Conservation (phyloP, 1,284 basidiomycete species). For the Trichosporon sp. region DNA sequence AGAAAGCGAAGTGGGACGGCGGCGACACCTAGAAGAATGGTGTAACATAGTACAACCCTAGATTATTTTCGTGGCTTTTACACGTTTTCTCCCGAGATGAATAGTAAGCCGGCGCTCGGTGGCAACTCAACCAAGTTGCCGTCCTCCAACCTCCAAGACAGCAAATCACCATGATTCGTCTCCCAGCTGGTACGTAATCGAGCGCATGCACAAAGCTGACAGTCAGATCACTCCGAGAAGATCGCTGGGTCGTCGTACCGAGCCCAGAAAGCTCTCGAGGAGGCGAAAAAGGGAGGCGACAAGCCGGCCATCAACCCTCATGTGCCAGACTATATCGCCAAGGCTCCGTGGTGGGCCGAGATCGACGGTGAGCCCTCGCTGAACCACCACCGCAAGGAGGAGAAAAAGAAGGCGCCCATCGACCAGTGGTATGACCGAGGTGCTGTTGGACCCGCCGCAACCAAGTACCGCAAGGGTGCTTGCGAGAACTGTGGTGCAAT, state of each 20-base stretch:
- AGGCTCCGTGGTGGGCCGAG: constrained; percentile 98
- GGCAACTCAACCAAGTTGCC: neutral
- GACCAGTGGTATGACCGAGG: constrained; percentile 91
- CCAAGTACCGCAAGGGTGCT: constrained; percentile 94
- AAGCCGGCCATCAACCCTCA: constrained; percentile 88
- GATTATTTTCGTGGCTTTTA: constrained; percentile 2
- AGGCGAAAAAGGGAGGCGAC: constrained; percentile 80
- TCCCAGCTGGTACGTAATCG: constrained; percentile 16
- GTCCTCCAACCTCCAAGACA: neutral
- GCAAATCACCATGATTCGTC: constrained; percentile 22
- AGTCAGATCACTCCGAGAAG: constrained; percentile 51
- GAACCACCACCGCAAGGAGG: constrained; percentile 66
- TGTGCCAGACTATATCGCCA: constrained; percentile 83
- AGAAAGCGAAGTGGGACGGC: constrained; percentile 1
- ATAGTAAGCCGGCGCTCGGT: neutral
- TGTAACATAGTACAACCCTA: neutral
- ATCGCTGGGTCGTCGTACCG: constrained; percentile 89
- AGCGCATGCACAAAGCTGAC: neutral
- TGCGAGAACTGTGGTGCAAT: constrained; percentile 98
- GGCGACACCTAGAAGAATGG: neutral
- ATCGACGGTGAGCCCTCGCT: constrained; percentile 70
- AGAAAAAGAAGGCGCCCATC: constrained; percentile 64
- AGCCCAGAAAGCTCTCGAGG: constrained; percentile 87
- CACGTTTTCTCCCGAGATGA: constrained; percentile 7
- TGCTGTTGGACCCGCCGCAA: constrained; percentile 79